Conservation (phyloP, 1,139 yeast species). For the Yamadazyma aaseri region DNA sequence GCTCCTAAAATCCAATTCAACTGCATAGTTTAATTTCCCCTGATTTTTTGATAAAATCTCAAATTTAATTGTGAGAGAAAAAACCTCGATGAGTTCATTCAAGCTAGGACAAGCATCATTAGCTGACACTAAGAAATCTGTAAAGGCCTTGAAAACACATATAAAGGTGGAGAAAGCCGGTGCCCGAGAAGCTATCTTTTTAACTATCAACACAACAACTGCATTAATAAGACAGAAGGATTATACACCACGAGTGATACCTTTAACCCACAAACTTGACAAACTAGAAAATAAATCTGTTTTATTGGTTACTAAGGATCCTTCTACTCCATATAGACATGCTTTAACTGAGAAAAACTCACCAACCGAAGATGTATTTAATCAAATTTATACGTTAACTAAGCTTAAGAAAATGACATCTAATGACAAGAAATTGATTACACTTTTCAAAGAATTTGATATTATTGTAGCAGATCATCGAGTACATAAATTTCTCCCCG, state of each 20-base stretch:
- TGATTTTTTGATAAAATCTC: background rate
- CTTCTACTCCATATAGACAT: constrained; percentile 53
- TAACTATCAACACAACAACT: constrained; percentile 53
- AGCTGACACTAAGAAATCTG: constrained; percentile 28
- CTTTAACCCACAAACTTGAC: constrained; percentile 52
- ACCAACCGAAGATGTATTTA: constrained; percentile 58
- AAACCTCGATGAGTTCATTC: constrained; percentile 3
- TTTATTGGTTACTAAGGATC: constrained; percentile 66
- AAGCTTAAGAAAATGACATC: constrained; percentile 49
- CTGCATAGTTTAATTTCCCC: background rate
- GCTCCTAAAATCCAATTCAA: background rate
- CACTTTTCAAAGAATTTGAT: constrained; percentile 59
- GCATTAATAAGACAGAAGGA: constrained; percentile 53
- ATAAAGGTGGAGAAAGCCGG: constrained; percentile 9
- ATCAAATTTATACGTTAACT: constrained; percentile 56
- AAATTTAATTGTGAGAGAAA: too few species aligned
- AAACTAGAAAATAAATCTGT: constrained; percentile 49
- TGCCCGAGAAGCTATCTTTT: constrained; percentile 32
- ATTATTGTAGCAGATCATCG: constrained; percentile 65
- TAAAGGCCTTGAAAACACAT: constrained; percentile 36
- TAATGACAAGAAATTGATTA: constrained; percentile 40
- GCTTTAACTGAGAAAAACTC: constrained; percentile 46
- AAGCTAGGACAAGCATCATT: constrained; percentile 26
- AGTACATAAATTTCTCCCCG: constrained; percentile 57
- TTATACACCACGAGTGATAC: constrained; percentile 63